Percentiles rank a stretch among this genome's conserved stretches.
Conservation (phyloP, 768 basidiomycete species). For the Pulveroboletus frians region DNA sequence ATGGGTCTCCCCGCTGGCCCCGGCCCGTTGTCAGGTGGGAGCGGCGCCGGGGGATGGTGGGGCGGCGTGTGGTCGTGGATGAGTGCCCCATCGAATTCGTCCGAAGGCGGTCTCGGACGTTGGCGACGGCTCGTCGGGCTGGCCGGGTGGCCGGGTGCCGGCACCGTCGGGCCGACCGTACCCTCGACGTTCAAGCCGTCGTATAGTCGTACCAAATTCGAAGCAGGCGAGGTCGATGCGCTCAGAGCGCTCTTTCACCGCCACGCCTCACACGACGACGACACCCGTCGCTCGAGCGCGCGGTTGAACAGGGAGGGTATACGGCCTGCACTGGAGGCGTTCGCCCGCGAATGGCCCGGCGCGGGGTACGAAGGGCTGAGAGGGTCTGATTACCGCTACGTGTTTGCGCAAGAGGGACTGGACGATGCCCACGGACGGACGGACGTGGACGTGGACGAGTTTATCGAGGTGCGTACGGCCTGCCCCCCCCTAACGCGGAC, state of each 20-base stretch:
- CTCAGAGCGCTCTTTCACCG: slow-evolving; percentile 35
- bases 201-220: slow-evolving; percentile 51
- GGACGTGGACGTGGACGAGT: slow-evolving; percentile 75
- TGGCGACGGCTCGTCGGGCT: slow-evolving; percentile 22
- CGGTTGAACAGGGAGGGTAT: slow-evolving; percentile 37
- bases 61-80: slow-evolving; percentile 10
- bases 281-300: background rate
- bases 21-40: background rate
- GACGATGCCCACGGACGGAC: slow-evolving; percentile 29
- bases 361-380: slow-evolving; percentile 56
- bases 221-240: slow-evolving; percentile 44
- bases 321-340: slow-evolving; percentile 39
- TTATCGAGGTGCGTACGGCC: slow-evolving; percentile 54
- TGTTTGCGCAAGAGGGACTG: slow-evolving; percentile 73
- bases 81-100: background rate
- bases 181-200: slow-evolving; percentile 15
- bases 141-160: background rate
- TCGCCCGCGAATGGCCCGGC: slow-evolving; percentile 32
- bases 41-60: background rate
- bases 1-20: slow-evolving; percentile 65
- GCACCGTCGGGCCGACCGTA: background rate
- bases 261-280: background rate
- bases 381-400: slow-evolving; percentile 64
- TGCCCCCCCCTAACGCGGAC: no score
- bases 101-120: background rate